A percentile compares a stretch with the other conserved stretches of the same genome.
Evolutionary conservation across 257 asterid genomes (phyloP).

Genomic region (Solanum sejunctum): DNA sequence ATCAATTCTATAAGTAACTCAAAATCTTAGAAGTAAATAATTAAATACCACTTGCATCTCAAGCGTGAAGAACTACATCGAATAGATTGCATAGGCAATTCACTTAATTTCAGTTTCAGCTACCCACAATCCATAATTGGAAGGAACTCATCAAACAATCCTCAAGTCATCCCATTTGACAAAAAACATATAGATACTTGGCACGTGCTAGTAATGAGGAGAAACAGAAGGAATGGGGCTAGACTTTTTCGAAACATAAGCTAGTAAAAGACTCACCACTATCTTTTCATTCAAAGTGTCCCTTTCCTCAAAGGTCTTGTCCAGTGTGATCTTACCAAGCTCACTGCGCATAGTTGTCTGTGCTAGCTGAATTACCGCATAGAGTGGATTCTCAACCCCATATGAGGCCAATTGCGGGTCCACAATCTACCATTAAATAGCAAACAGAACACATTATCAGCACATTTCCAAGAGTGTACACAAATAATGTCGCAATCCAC

Average conservation of each 20-base stretch:
- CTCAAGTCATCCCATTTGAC: background rate
- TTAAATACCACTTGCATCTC: background rate
- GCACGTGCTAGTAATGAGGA: background rate
- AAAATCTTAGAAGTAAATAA: background rate
- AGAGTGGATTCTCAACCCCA: slow-evolving; percentile 83
- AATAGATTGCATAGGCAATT: background rate
- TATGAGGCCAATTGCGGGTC: slow-evolving; percentile 90
- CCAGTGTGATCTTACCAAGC: slow-evolving; percentile 87
- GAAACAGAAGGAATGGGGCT: background rate
- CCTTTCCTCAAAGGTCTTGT: slow-evolving; percentile 95
- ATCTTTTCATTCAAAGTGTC: slow-evolving; percentile 78
- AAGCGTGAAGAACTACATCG: background rate
- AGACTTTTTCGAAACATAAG: background rate
- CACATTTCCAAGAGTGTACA: background rate
- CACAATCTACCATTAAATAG: slow-evolving; percentile 37
- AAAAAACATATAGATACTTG: background rate
- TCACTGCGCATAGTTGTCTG: slow-evolving; percentile 99
- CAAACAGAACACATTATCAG: background rate
- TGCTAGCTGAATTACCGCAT: slow-evolving; percentile 81
- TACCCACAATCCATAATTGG: background rate
- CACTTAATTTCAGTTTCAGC: background rate
- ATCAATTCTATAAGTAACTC: background rate
- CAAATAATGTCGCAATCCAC: background rate
- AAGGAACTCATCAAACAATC: background rate
- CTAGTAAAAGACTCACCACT: slow-evolving; percentile 47